phyloP scores from a whole-genome alignment of 345 rosid genomes.

The Camelina sativa region DNA sequence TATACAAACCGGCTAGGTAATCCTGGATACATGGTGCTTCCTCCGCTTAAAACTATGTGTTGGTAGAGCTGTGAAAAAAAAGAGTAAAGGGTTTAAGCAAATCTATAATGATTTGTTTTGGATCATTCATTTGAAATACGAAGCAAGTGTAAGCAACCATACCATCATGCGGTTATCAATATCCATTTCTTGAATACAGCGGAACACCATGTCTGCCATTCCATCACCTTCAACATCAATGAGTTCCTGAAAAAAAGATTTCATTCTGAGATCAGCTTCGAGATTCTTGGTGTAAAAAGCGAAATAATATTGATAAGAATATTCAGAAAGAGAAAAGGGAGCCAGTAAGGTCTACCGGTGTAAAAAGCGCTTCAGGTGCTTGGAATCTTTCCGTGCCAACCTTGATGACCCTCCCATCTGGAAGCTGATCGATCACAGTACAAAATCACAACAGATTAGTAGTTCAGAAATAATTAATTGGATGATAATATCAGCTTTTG shows the following conservation, averaged over 20 bases:
- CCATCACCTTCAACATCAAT: conserved; percentile 99
- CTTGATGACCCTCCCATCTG: conserved; percentile 95
- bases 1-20: conserved; percentile 85
- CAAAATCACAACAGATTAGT: not conserved
- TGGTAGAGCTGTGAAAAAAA: conserved; percentile 77
- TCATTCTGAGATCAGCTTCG: conserved; percentile 4
- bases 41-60: conserved; percentile 98
- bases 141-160: conserved; percentile 23
- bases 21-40: conserved; percentile 99
- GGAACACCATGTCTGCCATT: conserved; percentile 99
- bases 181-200: conserved; percentile 99
- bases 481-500: not conserved
- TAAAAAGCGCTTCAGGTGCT: conserved; percentile 97
- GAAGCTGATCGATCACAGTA: conserved; percentile 66
- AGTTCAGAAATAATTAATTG: not conserved
- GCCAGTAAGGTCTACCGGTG: conserved; percentile 65
- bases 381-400: conserved; percentile 99
- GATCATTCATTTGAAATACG: not conserved
- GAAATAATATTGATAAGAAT: too few species aligned
- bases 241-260: conserved; percentile 62
- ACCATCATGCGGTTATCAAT: conserved; percentile 98
- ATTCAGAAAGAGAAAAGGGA: conserved; percentile 11
- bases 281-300: conserved; percentile 14
- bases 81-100: conserved; percentile 13
- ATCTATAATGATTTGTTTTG: too few species aligned